A percentile compares a stretch with the other conserved stretches of the same genome.
phyloP scores from a whole-genome alignment of 345 rosid genomes.

The Camelina hispida region DNA sequence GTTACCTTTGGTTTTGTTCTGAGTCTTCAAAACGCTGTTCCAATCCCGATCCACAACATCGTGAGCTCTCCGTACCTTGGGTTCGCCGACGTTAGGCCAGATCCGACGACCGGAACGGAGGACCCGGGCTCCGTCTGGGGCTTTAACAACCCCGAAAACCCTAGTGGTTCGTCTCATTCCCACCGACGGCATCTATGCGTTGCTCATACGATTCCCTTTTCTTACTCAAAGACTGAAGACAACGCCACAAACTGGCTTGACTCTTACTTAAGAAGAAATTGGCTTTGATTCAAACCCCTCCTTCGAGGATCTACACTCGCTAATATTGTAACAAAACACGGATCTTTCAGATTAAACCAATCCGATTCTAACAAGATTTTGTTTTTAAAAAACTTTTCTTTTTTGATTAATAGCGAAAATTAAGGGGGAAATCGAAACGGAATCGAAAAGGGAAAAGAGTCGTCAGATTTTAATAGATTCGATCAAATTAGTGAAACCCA shows the following conservation, averaged over 20 bases:
- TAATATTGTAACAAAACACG: not conserved
- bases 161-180: conserved; percentile 78
- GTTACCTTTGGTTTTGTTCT: conserved; percentile 31
- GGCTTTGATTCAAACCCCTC: not conserved
- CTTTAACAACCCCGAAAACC: conserved; percentile 81
- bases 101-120: conserved; percentile 87
- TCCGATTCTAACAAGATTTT: conserved; percentile 18
- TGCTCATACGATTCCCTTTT: conserved; percentile 40
- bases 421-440: conserved; percentile 15
- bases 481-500: conserved; percentile 19
- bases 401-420: not conserved
- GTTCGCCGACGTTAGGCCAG: conserved; percentile 60
- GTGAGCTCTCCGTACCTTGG: conserved; percentile 54
- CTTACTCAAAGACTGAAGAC: conserved; percentile 16
- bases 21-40: conserved; percentile 45
- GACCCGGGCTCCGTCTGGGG: conserved; percentile 76
- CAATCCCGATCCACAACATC: conserved; percentile 57
- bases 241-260: conserved; percentile 22
- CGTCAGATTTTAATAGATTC: conserved; percentile 13
- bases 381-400: not conserved
- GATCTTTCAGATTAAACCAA: not conserved
- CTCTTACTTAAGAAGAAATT: conserved; percentile 29
- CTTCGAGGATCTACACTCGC: conserved; percentile 24
- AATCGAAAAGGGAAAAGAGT: not conserved
- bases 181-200: conserved; percentile 80